phyloP scores from a whole-genome alignment of 306 rosid species.

The Prunus mume region DNA sequence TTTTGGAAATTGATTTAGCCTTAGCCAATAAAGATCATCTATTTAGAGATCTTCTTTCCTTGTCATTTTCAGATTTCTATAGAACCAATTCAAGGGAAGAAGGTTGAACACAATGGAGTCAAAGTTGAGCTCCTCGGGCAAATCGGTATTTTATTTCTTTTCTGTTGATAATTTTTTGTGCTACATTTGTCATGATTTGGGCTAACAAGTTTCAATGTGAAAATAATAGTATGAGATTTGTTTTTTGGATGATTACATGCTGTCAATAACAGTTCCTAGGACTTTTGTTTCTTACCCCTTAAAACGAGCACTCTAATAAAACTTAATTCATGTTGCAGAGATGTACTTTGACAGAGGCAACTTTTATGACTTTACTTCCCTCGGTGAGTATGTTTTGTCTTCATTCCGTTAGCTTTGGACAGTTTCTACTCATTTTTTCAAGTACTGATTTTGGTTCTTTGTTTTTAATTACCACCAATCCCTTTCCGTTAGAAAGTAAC shows the following conservation, averaged over 20 bases:
- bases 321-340: conserved; percentile 58
- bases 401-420: conserved; percentile 4
- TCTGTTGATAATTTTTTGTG: conserved; percentile 17
- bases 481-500: background rate
- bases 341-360: conserved; percentile 97
- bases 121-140: conserved; percentile 98
- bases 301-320: conserved; percentile 12
- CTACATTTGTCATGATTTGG: background rate
- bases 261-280: background rate
- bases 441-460: background rate
- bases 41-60: conserved; percentile 7
- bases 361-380: conserved; percentile 95
- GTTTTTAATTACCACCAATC: background rate
- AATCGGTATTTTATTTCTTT: conserved; percentile 54
- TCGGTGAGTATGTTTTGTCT: conserved; percentile 58
- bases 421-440: background rate
- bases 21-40: background rate
- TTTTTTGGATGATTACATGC: background rate
- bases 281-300: background rate
- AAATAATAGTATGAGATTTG: background rate
- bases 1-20: background rate
- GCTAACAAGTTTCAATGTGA: background rate
- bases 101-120: conserved; percentile 92
- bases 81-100: conserved; percentile 96
- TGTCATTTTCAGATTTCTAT: conserved; percentile 57